Conservation (phyloP, 139 green algal genomes). For the Volvox africanus region DNA sequence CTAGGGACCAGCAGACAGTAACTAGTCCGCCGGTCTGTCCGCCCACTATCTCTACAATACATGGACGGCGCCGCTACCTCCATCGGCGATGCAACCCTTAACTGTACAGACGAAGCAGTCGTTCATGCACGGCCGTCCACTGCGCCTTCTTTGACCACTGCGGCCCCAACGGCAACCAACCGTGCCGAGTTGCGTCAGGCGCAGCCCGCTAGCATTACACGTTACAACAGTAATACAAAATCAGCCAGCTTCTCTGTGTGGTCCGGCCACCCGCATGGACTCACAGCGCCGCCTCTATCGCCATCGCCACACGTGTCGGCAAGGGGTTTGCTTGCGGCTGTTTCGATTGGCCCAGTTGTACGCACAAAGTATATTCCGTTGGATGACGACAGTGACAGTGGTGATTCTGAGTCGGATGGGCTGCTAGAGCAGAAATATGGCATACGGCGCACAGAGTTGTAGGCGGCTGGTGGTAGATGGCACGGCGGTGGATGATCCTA, state of each 20-base stretch:
- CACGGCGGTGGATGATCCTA: too few relatives aligned
- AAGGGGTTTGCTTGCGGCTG: not conserved
- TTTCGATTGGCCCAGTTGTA: not conserved
- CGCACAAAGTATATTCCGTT: slow-evolving; percentile 36
- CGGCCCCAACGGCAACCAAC: not conserved
- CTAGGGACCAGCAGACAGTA: not conserved
- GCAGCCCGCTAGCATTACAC: not conserved
- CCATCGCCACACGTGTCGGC: not conserved
- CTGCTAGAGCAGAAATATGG: slow-evolving; percentile 40
- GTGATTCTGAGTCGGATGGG: slow-evolving; percentile 28
- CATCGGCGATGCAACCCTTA: not conserved
- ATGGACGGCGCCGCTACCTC: too few relatives aligned
- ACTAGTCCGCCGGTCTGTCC: not conserved
- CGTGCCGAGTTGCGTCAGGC: not conserved
- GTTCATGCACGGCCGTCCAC: not conserved
- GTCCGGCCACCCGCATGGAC: not conserved
- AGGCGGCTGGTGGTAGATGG: not conserved
- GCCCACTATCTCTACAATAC: not conserved
- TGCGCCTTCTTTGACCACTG: not conserved
- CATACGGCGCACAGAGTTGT: not conserved
- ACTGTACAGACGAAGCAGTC: not conserved
- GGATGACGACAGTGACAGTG: slow-evolving; percentile 42
- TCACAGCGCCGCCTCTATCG: not conserved
- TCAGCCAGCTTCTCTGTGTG: not conserved
- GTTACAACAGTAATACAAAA: not conserved